Conservation (phyloP, 306 rosid species). For the Lathyrus sativus region DNA sequence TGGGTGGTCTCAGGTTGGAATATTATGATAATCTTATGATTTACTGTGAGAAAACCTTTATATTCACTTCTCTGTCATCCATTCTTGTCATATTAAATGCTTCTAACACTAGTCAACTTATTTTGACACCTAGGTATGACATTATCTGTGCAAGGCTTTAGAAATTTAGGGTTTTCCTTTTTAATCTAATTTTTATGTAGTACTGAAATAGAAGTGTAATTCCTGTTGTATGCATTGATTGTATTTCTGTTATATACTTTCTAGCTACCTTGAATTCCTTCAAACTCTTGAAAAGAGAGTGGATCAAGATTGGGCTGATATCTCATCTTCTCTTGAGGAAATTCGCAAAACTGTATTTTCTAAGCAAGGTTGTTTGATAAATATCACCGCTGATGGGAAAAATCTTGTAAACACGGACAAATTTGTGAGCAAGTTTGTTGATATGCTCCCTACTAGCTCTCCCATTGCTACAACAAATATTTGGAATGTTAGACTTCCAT, state of each 20-base stretch:
- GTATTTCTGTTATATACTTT: constrained; percentile 36
- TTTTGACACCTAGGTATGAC: constrained; percentile 11
- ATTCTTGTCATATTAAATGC: constrained; percentile 29
- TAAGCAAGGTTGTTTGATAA: constrained; percentile 72
- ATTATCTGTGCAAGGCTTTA: constrained; percentile 18
- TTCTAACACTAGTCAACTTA: constrained; percentile 7
- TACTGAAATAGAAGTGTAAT: constrained; percentile 14
- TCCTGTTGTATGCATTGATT: constrained; percentile 30
- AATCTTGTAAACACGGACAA: constrained; percentile 57
- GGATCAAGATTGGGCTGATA: constrained; percentile 81
- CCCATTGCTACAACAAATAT: constrained; percentile 45
- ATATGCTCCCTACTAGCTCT: constrained; percentile 69
- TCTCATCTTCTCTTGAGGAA: constrained; percentile 92
- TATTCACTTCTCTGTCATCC: constrained; percentile 20
- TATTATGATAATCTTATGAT: constrained; percentile 33
- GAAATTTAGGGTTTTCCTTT: constrained; percentile 30
- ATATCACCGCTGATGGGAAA: constrained; percentile 81
- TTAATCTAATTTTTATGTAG: constrained; percentile 6
- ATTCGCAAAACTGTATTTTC: constrained; percentile 78
- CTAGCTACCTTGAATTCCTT: constrained; percentile 87
- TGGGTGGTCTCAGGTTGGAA: constrained; percentile 96
- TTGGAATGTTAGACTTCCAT: constrained; percentile 68
- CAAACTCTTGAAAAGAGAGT: constrained; percentile 78
- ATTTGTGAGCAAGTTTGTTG: constrained; percentile 71
- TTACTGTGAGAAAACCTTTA: constrained; percentile 22